Evolutionary conservation across 2,329 filamentous ascomycete species (phyloP).

Genomic region (Bertia moriformis): DNA sequence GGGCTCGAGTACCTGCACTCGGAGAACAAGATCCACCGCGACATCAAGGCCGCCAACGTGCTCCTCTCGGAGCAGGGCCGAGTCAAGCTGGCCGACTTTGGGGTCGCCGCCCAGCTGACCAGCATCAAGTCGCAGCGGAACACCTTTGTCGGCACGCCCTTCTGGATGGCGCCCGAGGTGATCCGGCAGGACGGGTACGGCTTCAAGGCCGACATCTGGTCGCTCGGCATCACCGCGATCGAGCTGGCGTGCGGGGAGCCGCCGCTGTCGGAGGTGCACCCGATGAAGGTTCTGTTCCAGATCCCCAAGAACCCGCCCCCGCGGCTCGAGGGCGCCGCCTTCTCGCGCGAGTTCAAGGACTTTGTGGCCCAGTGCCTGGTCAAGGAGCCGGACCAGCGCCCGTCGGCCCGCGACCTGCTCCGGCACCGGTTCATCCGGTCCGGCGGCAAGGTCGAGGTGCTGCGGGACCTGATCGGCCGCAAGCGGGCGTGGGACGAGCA

Average conservation of each 20-base stretch:
- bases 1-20: constrained; percentile 86
- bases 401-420: constrained; percentile 73
- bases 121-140: constrained; percentile 96
- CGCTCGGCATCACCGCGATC: constrained; percentile 78
- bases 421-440: constrained; percentile 77
- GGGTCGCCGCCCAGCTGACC: constrained; percentile 86
- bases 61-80: constrained; percentile 81
- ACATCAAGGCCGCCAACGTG: constrained; percentile 93
- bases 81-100: constrained; percentile 94
- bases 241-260: constrained; percentile 80
- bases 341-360: constrained; percentile 83
- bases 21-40: constrained; percentile 89
- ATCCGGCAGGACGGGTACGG: constrained; percentile 74
- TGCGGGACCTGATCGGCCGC: constrained; percentile 76
- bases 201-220: constrained; percentile 91
- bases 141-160: constrained; percentile 93
- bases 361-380: constrained; percentile 82
- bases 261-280: constrained; percentile 72
- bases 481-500: constrained; percentile 74
- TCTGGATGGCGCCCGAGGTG: constrained; percentile 93
- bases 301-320: constrained; percentile 83
- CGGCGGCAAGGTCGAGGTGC: constrained; percentile 73
- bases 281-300: constrained; percentile 85
- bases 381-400: constrained; percentile 75
- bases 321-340: constrained; percentile 69